Evolutionary conservation across 2,329 filamentous ascomycete species (phyloP).

Genomic region (Ceratocystis papillata): DNA sequence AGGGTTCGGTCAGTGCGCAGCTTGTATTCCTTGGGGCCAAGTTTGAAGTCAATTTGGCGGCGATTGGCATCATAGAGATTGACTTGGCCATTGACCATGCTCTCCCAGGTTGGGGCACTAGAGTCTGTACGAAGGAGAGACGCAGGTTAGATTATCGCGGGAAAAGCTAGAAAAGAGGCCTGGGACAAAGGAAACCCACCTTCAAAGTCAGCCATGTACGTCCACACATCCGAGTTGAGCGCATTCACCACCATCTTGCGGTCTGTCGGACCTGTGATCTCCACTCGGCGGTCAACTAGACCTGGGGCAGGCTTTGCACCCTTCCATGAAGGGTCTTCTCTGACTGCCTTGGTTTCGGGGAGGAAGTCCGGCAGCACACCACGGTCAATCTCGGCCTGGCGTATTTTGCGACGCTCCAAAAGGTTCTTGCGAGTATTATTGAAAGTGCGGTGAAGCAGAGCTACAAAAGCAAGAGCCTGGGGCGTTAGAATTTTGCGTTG

Average conservation of each 20-base stretch:
- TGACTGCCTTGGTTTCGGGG: conserved; percentile 88
- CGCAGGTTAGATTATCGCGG: conserved; percentile 2
- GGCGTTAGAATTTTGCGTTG: conserved; percentile 87
- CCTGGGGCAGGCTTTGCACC: conserved; percentile 85
- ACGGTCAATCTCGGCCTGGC: conserved; percentile 87
- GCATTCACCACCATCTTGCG: conserved; percentile 99
- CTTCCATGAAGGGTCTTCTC: conserved; percentile 88
- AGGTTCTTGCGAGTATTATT: conserved; percentile 79
- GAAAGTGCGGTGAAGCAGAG: conserved; percentile 89
- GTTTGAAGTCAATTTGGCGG: conserved; percentile 90
- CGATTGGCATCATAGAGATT: conserved; percentile 96
- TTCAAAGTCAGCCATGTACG: conserved; percentile 99
- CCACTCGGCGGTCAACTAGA: conserved; percentile 81
- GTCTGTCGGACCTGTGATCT: conserved; percentile 95
- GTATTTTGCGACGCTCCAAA: conserved; percentile 71
- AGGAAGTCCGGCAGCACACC: conserved; percentile 86
- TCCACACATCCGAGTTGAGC: conserved; percentile 90
- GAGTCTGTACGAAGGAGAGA: conserved; percentile 52
- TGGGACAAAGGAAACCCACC: conserved; percentile 43
- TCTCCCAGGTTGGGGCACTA: conserved; percentile 92
- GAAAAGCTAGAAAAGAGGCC: neutral
- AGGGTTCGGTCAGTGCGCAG: conserved; percentile 76
- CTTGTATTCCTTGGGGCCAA: conserved; percentile 92
- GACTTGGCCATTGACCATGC: conserved; percentile 97
- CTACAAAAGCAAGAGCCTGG: conserved; percentile 81